These are phyloP conservation scores for Hypoxylon sp. DNA, from an alignment of 2,329 filamentous ascomycete genomes.

Conservation along the genomic window DNA sequence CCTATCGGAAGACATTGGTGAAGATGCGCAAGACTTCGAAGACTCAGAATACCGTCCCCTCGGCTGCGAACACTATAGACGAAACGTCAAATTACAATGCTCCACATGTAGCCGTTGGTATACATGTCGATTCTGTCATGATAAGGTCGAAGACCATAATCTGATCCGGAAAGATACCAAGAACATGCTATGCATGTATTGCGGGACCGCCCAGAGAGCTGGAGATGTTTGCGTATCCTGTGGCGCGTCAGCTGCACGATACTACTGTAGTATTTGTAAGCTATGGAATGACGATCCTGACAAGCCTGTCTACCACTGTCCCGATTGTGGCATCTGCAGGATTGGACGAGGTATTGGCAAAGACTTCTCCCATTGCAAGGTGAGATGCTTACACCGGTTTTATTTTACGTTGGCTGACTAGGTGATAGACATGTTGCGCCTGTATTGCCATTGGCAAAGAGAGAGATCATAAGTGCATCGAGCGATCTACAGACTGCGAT, in stretches of 20 bases:
- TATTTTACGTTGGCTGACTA: constrained; percentile 11
- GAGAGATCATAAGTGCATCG: constrained; percentile 89
- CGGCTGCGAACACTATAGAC: constrained; percentile 91
- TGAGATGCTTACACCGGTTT: constrained; percentile 48
- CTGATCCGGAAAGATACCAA: constrained; percentile 84
- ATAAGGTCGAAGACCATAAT: constrained; percentile 79
- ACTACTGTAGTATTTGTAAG: constrained; percentile 95
- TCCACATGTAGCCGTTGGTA: constrained; percentile 91
- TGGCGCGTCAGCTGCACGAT: constrained; percentile 79
- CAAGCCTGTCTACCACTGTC: constrained; percentile 95
- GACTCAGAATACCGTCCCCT: constrained; percentile 57
- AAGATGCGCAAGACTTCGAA: constrained; percentile 56
- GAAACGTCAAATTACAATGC: constrained; percentile 96
- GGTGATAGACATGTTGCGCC: constrained; percentile 79
- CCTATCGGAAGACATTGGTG: constrained; percentile 47
- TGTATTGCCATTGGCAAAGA: constrained; percentile 92
- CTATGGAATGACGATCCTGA: constrained; percentile 93
- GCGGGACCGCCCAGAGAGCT: constrained; percentile 83
- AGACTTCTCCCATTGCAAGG: constrained; percentile 98
- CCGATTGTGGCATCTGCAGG: constrained; percentile 94
- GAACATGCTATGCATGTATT: constrained; percentile 98
- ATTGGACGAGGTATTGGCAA: constrained; percentile 91
- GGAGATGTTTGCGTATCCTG: constrained; percentile 81
- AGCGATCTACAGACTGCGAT: constrained; percentile 91
- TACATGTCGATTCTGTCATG: constrained; percentile 93